These are phyloP conservation scores for Fraxinus nigra DNA, from an alignment of 305 asterid species.

Conservation along the genomic window DNA sequence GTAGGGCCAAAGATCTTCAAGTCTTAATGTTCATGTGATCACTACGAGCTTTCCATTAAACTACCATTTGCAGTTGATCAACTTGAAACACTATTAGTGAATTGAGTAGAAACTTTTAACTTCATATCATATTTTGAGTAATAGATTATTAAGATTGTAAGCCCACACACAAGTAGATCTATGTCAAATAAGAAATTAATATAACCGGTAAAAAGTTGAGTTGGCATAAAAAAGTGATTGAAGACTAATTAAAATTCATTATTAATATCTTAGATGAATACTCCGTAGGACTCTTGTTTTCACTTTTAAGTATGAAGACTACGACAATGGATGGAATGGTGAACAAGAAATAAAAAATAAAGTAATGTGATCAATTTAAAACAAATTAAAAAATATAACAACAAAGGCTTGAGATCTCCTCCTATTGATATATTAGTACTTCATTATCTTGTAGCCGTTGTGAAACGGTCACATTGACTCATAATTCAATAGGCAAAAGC, in stretches of 20 bases:
- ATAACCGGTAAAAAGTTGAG: background rate
- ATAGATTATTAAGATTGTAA: no score
- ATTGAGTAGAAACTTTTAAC: background rate
- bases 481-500: no score
- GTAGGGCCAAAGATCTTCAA: background rate
- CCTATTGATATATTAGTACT: no score
- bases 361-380: no score
- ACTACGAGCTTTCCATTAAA: background rate
- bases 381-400: no score
- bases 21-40: no score
- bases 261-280: background rate
- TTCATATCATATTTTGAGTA: background rate
- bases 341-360: no score
- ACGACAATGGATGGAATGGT: background rate
- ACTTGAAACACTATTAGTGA: background rate
- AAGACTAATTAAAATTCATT: background rate
- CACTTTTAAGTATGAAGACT: background rate
- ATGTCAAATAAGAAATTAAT: background rate
- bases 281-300: background rate
- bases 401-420: no score
- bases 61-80: background rate
- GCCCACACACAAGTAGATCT: background rate
- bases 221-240: background rate
- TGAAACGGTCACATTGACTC: no score
- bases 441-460: no score